Percentiles rank a stretch among this genome's conserved stretches.
Conservation (phyloP, 108 stramenopile species). For the Aureococcus anophagefferens region DNA sequence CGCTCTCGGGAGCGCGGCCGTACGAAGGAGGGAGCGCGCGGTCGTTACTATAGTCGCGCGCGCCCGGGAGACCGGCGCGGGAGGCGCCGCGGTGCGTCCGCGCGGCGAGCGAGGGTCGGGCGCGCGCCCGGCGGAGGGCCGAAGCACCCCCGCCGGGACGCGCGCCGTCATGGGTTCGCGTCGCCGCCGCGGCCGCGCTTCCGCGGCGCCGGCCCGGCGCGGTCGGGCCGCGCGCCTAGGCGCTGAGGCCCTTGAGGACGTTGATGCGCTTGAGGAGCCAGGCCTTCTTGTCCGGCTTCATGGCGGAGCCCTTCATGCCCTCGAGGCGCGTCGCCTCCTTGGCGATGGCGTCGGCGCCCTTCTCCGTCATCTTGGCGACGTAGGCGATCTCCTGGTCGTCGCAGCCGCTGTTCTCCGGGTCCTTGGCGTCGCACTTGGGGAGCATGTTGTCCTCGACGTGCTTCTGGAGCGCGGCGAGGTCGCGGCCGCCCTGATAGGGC, state of each 20-base stretch:
- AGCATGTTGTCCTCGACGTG: slow-evolving; percentile 20
- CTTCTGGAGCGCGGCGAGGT: slow-evolving; percentile 11
- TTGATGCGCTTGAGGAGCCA: background rate
- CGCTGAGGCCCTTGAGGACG: background rate
- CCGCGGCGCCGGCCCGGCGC: no score
- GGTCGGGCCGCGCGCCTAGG: no score
- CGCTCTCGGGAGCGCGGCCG: no score
- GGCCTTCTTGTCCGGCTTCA: background rate
- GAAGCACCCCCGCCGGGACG: no score
- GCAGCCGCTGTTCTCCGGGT: background rate
- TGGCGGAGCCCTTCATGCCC: background rate
- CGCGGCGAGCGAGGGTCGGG: no score
- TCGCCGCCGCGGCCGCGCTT: no score
- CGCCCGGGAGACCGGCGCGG: no score
- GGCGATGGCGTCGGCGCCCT: background rate
- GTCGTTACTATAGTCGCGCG: no score
- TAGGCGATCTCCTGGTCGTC: background rate
- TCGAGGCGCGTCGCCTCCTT: background rate
- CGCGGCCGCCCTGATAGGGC: slow-evolving; percentile 15
- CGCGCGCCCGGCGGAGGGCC: no score
- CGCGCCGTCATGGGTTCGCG: no score
- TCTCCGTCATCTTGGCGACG: background rate
- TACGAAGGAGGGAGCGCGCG: no score
- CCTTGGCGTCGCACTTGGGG: background rate
- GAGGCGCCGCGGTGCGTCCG: no score